Conservation (phyloP, 805 yeast genomes). For the Lachancea mirantina region DNA sequence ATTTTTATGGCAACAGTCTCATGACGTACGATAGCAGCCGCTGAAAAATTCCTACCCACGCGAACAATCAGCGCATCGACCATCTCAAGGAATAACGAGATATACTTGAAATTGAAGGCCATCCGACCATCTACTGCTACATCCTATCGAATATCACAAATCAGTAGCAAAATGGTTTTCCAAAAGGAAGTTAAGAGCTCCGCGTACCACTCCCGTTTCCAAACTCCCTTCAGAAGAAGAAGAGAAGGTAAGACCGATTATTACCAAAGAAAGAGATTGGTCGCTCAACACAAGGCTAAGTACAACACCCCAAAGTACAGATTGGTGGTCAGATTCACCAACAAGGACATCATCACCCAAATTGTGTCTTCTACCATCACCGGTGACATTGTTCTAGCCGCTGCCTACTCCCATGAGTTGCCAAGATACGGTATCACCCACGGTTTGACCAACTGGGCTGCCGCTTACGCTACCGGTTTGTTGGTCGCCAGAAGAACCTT, state of each 20-base stretch:
- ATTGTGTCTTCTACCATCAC: slow-evolving; percentile 93
- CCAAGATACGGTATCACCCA: slow-evolving; percentile 95
- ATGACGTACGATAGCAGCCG: too few relatives aligned
- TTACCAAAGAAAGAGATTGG: slow-evolving; percentile 99
- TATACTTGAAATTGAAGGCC: too few relatives aligned
- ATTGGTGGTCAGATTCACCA: slow-evolving; percentile 99
- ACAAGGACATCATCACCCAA: slow-evolving; percentile 98
- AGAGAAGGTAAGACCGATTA: slow-evolving; percentile 99
- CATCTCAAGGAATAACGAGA: too few relatives aligned
- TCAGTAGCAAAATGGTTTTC: slow-evolving; percentile 56
- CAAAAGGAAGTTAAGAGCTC: slow-evolving; percentile 64
- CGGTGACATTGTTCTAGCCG: slow-evolving; percentile 92
- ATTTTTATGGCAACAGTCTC: too few relatives aligned
- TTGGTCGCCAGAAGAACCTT: slow-evolving; percentile 98
- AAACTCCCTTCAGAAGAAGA: slow-evolving; percentile 99
- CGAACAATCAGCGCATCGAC: too few relatives aligned
- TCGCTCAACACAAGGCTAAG: slow-evolving; percentile 99
- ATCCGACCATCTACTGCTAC: too few relatives aligned
- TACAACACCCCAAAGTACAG: slow-evolving; percentile 99
- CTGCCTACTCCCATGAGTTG: slow-evolving; percentile 98
- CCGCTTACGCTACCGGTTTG: slow-evolving; percentile 98
- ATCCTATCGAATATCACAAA: too few relatives aligned
- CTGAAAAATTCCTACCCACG: too few relatives aligned
- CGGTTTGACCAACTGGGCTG: slow-evolving; percentile 99
- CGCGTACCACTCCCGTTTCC: slow-evolving; percentile 98